A percentile compares a stretch with the other conserved stretches of the same genome.
Conservation (phyloP, 257 asterid genomes). For the Lavandula angustifolia region DNA sequence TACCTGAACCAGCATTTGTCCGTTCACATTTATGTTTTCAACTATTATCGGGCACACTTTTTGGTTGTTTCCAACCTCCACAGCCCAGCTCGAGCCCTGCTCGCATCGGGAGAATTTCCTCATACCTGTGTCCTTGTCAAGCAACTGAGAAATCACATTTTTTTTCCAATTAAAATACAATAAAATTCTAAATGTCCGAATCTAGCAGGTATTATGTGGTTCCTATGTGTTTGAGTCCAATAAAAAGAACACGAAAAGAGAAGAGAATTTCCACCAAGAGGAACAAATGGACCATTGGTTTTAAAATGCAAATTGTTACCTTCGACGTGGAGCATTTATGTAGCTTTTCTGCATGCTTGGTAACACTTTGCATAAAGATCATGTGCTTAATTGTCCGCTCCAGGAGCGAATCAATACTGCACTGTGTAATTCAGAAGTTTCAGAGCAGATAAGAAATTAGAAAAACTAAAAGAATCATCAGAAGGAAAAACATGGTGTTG, state of each 20-base stretch:
- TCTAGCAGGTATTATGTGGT: not conserved
- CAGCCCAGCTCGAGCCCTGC: conserved; percentile 98
- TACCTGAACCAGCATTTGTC: conserved; percentile 95
- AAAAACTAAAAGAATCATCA: conserved; percentile 14
- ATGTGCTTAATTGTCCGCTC: conserved; percentile 88
- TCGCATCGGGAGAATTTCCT: conserved; percentile 59
- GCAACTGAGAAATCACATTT: conserved; percentile 55
- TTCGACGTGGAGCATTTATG: conserved; percentile 67
- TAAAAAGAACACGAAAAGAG: not conserved
- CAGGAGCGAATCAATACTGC: conserved; percentile 95
- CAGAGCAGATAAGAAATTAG: conserved; percentile 42
- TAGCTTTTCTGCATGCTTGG: conserved; percentile 86
- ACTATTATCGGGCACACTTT: conserved; percentile 84
- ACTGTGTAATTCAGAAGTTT: conserved; percentile 60
- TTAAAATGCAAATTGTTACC: conserved; percentile 41
- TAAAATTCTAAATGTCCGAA: conserved; percentile 6
- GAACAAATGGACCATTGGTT: conserved; percentile 10
- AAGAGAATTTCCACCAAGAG: not conserved
- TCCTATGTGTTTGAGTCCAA: too few species aligned
- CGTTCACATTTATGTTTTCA: conserved; percentile 77
- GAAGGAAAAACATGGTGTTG: not conserved
- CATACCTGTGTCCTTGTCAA: conserved; percentile 66
- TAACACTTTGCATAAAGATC: conserved; percentile 82
- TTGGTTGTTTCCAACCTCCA: conserved; percentile 83
- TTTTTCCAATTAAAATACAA: conserved; percentile 27